phyloP scores from a whole-genome alignment of 306 rosid species.

The Calophaca sinica region DNA sequence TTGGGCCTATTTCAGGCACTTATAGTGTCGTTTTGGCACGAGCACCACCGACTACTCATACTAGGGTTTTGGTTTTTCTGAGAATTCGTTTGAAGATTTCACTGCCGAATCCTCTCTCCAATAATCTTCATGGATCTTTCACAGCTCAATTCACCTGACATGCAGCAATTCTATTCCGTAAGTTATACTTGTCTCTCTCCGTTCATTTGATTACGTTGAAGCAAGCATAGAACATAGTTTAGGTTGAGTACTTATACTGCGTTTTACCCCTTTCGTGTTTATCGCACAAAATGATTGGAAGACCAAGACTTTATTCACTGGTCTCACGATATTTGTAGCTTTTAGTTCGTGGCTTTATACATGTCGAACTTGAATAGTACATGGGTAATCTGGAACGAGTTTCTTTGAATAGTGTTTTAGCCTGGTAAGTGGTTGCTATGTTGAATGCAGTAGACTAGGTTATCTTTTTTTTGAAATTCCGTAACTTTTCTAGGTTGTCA shows the following conservation, averaged over 20 bases:
- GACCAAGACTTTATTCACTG: no score
- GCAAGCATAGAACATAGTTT: not conserved
- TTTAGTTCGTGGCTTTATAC: not conserved
- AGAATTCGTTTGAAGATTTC: conserved; percentile 6
- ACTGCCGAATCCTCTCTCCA: not conserved
- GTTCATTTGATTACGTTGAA: not conserved
- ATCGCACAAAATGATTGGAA: no score
- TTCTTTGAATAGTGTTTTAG: not conserved
- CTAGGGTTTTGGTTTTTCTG: conserved; percentile 19
- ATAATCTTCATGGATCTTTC: conserved; percentile 62
- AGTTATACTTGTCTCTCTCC: conserved; percentile 14
- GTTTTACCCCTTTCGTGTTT: no score
- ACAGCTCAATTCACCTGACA: conserved; percentile 53
- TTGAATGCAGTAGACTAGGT: no score
- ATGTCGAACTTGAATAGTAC: not conserved
- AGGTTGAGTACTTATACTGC: not conserved
- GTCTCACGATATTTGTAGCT: not conserved
- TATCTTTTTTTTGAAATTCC: no score
- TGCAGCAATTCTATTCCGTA: conserved; percentile 52
- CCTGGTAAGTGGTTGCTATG: no score
- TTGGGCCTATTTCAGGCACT: not conserved
- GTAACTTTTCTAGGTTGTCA: no score
- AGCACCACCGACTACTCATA: not conserved
- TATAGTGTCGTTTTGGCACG: not conserved
- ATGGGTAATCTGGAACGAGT: not conserved